Evolutionary conservation across 768 basidiomycete genomes (phyloP), one percentile per base, ranked within the genome.

Genomic region (Boletus rex-veris): DNA sequence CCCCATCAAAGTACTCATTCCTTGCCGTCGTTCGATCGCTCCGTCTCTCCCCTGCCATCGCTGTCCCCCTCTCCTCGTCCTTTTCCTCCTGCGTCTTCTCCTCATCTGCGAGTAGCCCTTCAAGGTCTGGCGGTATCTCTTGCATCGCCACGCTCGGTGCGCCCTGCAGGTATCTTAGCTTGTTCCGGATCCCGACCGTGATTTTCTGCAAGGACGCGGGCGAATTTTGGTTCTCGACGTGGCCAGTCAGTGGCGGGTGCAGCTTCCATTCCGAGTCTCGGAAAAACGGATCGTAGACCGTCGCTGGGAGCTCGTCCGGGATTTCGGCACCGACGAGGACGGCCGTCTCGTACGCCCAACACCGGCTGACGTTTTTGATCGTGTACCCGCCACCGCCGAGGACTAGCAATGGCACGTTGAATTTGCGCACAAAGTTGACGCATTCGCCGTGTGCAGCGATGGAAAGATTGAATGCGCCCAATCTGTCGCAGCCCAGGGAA

Each of bases 381-480:
- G 93, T 94, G 72, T 99, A 99, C 1, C 96, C 96, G 4, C 96
- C 96, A 3, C 96, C 96, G 39, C 96, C 96, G 7, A 99, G 70
- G 31, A 98, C 89, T 16, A 99, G 78, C 14, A 98, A 74, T 2
- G 96, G 96, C 3, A 98, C 82, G 63, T 86, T 85, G 74, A 90
- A 98, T 59, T 87, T 87, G 57, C 95, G 86, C 47, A 99, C 93
- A 69, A 95, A 98, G 66, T 95, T 88, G 30, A 99, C 94, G 68
- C 96, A 99, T 73, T 98, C 96, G 18, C 97, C 96, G 63, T 99
- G 96, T 0, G 95, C 96, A 24, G 92, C 91, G 60, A 98, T 98
- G 12, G 91, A 94, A 6, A 99, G 79, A 66, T 99, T 98, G 83
- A 98, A 99, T 1, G 94, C 94, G 18, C 96, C 96, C 3, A 99